These are phyloP conservation scores for Elsinoe batatas DNA, from an alignment of 2,329 filamentous ascomycete species.

Conservation along the genomic window DNA sequence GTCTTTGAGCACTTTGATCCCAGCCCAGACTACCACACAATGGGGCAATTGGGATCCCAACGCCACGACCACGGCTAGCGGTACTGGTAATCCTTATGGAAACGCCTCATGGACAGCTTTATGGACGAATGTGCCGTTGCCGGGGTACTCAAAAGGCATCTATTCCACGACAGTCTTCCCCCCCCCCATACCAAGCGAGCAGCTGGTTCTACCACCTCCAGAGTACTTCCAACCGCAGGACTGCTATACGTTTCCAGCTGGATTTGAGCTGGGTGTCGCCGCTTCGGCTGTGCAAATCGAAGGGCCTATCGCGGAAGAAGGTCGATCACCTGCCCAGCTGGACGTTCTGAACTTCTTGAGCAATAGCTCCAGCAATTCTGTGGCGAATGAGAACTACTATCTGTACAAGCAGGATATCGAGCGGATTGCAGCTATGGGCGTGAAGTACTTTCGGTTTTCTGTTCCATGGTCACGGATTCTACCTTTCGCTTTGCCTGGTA, in stretches of 20 bases:
- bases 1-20: too few species aligned
- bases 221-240: conserved; percentile 42
- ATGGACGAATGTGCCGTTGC: too few species aligned
- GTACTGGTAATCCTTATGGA: too few species aligned
- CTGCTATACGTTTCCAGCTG: conserved; percentile 41
- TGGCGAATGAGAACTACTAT: conserved; percentile 43
- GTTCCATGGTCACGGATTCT: conserved; percentile 39
- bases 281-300: conserved; percentile 20
- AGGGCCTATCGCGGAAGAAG: conserved; percentile 18
- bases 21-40: too few species aligned
- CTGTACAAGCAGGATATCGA: conserved; percentile 40
- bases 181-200: conserved; percentile 44
- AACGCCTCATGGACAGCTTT: too few species aligned
- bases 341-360: conserved; percentile 14
- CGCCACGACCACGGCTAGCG: too few species aligned
- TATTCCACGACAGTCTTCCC: conserved; percentile 42
- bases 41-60: too few species aligned
- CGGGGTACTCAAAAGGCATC: too few species aligned
- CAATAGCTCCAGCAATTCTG: conserved; percentile 33
- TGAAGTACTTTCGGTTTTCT: conserved; percentile 30
- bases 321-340: conserved; percentile 16
- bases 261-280: conserved; percentile 28
- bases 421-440: conserved; percentile 24
- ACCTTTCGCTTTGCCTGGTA: conserved; percentile 34
- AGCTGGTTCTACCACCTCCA: conserved; percentile 46